Conservation (phyloP, 2,329 filamentous ascomycete genomes). For the Phyllosticta citrichinensis region DNA sequence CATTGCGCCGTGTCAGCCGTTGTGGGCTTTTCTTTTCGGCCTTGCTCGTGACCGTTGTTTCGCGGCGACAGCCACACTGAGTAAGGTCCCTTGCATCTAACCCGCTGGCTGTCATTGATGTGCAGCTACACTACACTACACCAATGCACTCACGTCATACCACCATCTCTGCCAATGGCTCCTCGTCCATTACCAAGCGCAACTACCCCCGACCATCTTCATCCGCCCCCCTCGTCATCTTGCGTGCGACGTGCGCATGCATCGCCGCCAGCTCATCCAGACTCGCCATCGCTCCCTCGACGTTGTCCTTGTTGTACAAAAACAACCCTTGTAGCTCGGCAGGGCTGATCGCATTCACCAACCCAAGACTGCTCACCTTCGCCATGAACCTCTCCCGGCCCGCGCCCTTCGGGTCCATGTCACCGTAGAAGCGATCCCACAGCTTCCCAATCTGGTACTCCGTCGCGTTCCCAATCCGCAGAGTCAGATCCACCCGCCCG, state of each 20-base stretch:
- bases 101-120: background rate
- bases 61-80: background rate
- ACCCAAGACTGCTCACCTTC: slow-evolving; percentile 56
- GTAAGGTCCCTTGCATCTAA: background rate
- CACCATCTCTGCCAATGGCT: background rate
- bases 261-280: slow-evolving; percentile 47
- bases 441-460: slow-evolving; percentile 74
- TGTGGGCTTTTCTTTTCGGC: no score
- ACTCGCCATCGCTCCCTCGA: slow-evolving; percentile 76
- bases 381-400: slow-evolving; percentile 60
- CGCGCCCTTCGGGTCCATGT: slow-evolving; percentile 56
- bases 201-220: background rate
- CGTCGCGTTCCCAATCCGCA: slow-evolving; percentile 80
- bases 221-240: background rate
- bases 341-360: slow-evolving; percentile 68
- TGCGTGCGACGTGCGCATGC: slow-evolving; percentile 7
- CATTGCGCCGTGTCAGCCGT: no score
- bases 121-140: background rate
- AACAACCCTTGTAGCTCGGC: slow-evolving; percentile 92
- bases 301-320: slow-evolving; percentile 86
- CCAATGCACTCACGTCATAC: background rate
- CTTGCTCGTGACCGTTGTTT: background rate
- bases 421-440: slow-evolving; percentile 92
- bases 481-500: slow-evolving; percentile 86
- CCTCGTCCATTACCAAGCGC: background rate